Percentiles rank a stretch among this genome's conserved stretches.
Evolutionary conservation across 768 basidiomycete genomes (phyloP).

Genomic region (Nidularia pulvinata): DNA sequence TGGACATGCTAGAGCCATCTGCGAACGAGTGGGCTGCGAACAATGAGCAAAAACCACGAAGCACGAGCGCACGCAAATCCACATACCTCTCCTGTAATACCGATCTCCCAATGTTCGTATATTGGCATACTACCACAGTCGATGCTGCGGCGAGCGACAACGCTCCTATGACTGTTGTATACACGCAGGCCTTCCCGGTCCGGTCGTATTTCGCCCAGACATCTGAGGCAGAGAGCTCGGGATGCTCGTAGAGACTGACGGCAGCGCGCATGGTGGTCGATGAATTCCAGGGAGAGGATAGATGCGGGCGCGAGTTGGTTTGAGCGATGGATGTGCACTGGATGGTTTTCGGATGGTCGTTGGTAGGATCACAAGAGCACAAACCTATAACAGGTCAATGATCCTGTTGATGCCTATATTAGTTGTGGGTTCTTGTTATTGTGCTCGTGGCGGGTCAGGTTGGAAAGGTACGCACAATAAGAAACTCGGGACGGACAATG

Average conservation of each 20-base stretch:
- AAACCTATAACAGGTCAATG: no score
- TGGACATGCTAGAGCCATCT: conserved; percentile 5
- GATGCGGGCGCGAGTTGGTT: neutral
- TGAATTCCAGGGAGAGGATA: neutral
- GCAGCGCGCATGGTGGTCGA: conserved; percentile 31
- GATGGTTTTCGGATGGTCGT: neutral
- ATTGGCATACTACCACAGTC: conserved; percentile 26
- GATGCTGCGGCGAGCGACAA: conserved; percentile 28
- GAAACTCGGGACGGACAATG: no score
- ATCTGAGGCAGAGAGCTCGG: conserved; percentile 34
- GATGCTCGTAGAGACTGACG: conserved; percentile 33
- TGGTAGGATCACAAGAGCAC: neutral
- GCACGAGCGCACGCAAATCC: conserved; percentile 2
- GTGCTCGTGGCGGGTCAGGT: neutral
- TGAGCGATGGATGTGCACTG: neutral
- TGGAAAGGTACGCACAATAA: neutral
- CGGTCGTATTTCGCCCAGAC: conserved; percentile 29
- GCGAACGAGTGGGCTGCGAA: conserved; percentile 6
- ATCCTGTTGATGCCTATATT: no score
- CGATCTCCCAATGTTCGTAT: conserved; percentile 20
- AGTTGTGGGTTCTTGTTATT: no score
- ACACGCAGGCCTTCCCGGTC: conserved; percentile 12
- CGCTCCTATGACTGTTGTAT: conserved; percentile 21
- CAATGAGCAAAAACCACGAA: neutral
- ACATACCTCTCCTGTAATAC: conserved; percentile 24